Base-by-base conservation (phyloP, 225 moss, liverwort and hornwort genomes). In the Antitrichia curtipendula region DNA sequence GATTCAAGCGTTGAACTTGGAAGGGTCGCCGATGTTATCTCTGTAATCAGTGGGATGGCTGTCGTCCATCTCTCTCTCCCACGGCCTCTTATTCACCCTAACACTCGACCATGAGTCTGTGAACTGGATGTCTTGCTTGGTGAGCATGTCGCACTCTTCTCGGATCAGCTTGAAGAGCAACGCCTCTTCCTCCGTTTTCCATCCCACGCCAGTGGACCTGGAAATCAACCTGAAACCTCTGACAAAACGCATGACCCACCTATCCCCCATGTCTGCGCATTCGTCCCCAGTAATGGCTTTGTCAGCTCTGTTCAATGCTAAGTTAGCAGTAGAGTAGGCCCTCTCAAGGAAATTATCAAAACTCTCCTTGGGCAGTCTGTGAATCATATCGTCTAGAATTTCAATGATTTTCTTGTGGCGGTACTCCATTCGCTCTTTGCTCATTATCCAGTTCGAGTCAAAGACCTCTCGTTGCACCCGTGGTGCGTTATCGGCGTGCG, bases 91-190 rank as follows among this genome's bases (percentile, higher is more conserved):
- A 16, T 12, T 43, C 38, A 61, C 78, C 57, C 94, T 52, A 15
- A 94, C 89, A 79, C 94, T 94, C 29, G 87, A 78, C 53, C 94
- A 62, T 8, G 92, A 89, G 27, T 92, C 91, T 24, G 91, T 84
- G 87, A 92, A 94, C 41, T 92, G 86, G 32, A 94, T 36, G 78
- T 92, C 94, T 74, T 94, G 94, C 82, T 87, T 90, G 52, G 92
- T 91, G 43, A 92, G 91, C 90, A 92, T 94, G 62, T 94, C 94
- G 78, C 94, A 94, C 82, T 94, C 94, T 54, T 94, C 94, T 12
- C 92, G 90, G 16, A 94, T 88, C 36, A 94, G 87, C 68, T 92
- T 94, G 40, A 92, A 94, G 27, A 94, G 85, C 81, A 92, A 50
- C 9, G 56, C n/a, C 79, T 92, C 94, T 50, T 92, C 91, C 69